Base-by-base conservation (phyloP, 148 eudicot genomes). In the Nepenthes mirabilis region DNA sequence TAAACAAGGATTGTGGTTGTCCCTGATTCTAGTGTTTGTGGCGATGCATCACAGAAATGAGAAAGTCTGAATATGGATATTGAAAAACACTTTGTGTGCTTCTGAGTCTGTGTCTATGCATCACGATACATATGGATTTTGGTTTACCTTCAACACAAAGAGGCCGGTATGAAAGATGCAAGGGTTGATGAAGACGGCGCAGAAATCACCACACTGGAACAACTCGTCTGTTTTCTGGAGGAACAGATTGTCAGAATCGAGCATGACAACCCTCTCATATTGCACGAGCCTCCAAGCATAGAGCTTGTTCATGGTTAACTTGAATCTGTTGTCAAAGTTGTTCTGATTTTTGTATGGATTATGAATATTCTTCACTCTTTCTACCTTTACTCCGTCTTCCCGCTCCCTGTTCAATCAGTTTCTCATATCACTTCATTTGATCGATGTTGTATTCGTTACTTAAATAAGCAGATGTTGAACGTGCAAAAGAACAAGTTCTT, bases 131-230 rank as follows among this genome's bases (percentile, higher is more conserved):
- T 11, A 11, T 5, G 13, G 14, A 2, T 6, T 12, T 49, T 49
- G 12, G 3, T n/a, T 49, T n/a, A 49, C 52, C 52, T 49, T 11
- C 81, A 83, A 72, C 43, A 94, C 99, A 47, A 94, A 94, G 68
- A 94, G 91, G 36, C 99, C 97, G 9, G 99, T 94, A 68, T 94
- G 99, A 72, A 94, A 94, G 65, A 94, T 89, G 77, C 97, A 94
- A 11, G 99, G 99, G 62, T 94, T 94, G 76, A 94, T 94, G 73
- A 94, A 94, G 60, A 75, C 95, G 0, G 99, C 99, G 72, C 99
- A 94, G 14, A 94, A 94, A 47, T 86, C 80, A 23, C 99, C 99
- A 65, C 99, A 89, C 50, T 86, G 97, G 77, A 94, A 94, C 64
- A 94, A 62, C 70, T 94, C 99, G 6, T 94, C 99, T 1, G 97